Evolutionary conservation across 352 stramenopile genomes (phyloP), one percentile per base, ranked within the genome.

Genomic region (Globisporangium irregulare): DNA sequence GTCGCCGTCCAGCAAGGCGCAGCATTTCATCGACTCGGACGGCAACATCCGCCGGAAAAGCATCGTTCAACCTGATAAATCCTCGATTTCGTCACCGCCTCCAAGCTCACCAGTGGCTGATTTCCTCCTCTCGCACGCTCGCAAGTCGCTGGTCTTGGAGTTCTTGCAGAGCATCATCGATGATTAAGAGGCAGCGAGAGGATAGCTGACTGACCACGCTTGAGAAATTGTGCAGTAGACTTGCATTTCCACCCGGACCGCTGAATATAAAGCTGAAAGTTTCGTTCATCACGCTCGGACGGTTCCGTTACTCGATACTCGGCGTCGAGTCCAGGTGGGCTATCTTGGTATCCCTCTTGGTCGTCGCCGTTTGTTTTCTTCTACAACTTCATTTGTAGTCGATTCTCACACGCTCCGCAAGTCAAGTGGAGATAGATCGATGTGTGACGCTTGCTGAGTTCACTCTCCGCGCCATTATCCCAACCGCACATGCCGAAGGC

Each of bases 31-130:
- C 20, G 76, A 84, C 15, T 54, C 56, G 1, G 69, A 83, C 7
- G 74, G 74, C 14, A 84, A 84, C 57, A 34, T 81, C 2, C 68
- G 77, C 3, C 72, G 74, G 34, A 81, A 80, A 57, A 68, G 53
- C 48, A 12, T 41, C 25, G 18, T 5, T 36, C 34, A 34, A 54
- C 36, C 43, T 10, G 18, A 12, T 9, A 14, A 24, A 4, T 61
- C 32, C 4, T 32, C 51, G 15, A 46, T 48, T 20, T 36, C 51
- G 4, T 55, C 62, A 10, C 62, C 62, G 5, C 59, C 10, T n/a
- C 24, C 34, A 12, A 20, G 38, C 43, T 64, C 59, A 3, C 36
- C 59, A 36, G 6, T 56, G 38, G 12, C 59, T 64, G 20, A 46
- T 9, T 64, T 56, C 27, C 10, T 25, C 27, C 4, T 20, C 15